phyloP scores from a whole-genome alignment of 116 monocot genomes.

The Iris pallida region DNA sequence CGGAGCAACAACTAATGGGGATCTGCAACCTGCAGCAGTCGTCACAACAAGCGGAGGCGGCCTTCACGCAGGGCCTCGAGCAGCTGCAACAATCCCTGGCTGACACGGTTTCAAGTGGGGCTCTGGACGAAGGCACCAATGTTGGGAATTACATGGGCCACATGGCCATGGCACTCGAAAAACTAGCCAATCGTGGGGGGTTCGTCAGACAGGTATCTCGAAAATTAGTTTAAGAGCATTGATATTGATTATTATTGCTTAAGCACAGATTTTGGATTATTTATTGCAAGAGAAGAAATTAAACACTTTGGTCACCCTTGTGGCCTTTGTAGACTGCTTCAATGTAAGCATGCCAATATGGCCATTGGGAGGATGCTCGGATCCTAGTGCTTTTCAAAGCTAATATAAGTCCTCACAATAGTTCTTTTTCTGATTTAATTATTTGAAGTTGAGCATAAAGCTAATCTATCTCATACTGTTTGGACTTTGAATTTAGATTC shows the following conservation, averaged over 20 bases:
- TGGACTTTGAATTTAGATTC: conserved; percentile 44
- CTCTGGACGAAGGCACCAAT: conserved; percentile 4
- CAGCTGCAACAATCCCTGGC: conserved; percentile 45
- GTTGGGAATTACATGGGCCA: conserved; percentile 30
- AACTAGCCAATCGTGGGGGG: conserved; percentile 39
- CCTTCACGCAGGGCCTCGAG: conserved; percentile 51
- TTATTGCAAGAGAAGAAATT: too few species aligned
- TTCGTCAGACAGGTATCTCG: conserved; percentile 7
- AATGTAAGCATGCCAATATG: conserved; percentile 95
- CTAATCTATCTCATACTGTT: conserved; percentile 6
- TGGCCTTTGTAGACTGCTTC: conserved; percentile 61
- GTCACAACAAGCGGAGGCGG: conserved; percentile 62
- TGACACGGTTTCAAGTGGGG: conserved; percentile 20
- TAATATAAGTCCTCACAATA: conserved; percentile 40
- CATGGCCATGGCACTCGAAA: conserved; percentile 43
- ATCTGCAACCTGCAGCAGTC: conserved; percentile 51
- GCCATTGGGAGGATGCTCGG: conserved; percentile 93
- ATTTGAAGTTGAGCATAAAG: not conserved
- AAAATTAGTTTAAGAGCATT: too few species aligned
- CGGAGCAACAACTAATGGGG: conserved; percentile 45
- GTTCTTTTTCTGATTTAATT: not conserved
- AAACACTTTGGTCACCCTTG: not conserved
- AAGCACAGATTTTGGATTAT: too few species aligned
- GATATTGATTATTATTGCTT: too few species aligned
- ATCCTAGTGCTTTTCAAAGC: conserved; percentile 83